Evolutionary conservation across 495 filamentous ascomycete species (phyloP), one percentile per base, ranked within the genome.

Genomic region (Penicillium paxilli): DNA sequence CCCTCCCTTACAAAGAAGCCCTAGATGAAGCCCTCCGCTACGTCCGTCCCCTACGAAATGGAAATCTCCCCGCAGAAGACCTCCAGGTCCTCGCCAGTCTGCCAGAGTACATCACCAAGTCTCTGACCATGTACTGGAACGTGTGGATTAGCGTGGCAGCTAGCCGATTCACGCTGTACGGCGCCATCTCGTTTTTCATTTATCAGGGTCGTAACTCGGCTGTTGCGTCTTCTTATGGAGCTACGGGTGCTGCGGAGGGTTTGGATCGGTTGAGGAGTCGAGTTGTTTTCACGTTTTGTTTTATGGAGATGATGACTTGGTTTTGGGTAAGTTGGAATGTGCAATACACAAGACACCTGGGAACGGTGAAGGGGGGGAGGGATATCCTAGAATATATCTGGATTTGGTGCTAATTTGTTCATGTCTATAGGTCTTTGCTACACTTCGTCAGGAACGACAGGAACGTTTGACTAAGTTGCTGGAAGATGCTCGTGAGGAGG

Each of bases 291-390:
- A 86, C 89, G 0, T 95, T 87, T 72, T 84, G 81, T 12, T 92
- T 95, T 64, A 66, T 94, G 71, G 91, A 96, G 76, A 86, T 91
- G 71, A 75, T 91, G 63, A 80, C 82, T 48, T 96, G 91, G 91
- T 89, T 95, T 66, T 96, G 90, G 90, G 87, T 89, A 65, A 49
- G 78, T 73, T 32, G 10, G 16, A 4, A 7, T 11, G 6, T 11
- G 33, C 33, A 37, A 4, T 8, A 6, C 33, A 4, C 8, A 37
- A n/a, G n/a, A n/a, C n/a, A n/a, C n/a, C n/a, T n/a, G n/a, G n/a
- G n/a, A n/a, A n/a, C n/a, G n/a, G n/a, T n/a, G n/a, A n/a, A n/a
- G n/a, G n/a, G n/a, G n/a, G n/a, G n/a, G n/a, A n/a, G n/a, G n/a
- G n/a, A n/a, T n/a, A n/a, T n/a, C n/a, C n/a, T n/a, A n/a, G n/a